Evolutionary conservation across 352 stramenopile species (phyloP).

Genomic region (Elongisporangium prolatum): DNA sequence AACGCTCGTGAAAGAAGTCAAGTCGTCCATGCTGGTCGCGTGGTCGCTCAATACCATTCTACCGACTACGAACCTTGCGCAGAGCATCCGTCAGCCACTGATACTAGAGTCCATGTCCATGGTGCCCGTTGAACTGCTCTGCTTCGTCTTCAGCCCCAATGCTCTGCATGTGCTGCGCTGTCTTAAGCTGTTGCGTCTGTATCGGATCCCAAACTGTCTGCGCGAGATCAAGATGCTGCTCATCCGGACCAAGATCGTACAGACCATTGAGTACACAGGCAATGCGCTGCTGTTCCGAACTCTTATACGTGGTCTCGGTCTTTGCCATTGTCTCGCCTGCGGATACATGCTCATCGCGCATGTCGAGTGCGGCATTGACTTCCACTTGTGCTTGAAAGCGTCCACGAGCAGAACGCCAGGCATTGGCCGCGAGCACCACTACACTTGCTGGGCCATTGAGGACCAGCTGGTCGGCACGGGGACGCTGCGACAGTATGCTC

Average conservation of each 20-base stretch:
- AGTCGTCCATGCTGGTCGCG: conserved; percentile 27
- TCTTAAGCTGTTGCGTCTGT: conserved; percentile 52
- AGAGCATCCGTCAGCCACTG: conserved; percentile 33
- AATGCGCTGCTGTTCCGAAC: conserved; percentile 53
- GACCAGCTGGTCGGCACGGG: conserved; percentile 49
- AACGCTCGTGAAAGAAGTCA: conserved; percentile 18
- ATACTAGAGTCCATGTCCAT: conserved; percentile 41
- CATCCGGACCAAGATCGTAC: conserved; percentile 27
- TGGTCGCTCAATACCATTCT: conserved; percentile 73
- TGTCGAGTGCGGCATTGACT: conserved; percentile 57
- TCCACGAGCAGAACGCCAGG: not conserved
- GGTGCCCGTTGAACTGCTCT: conserved; percentile 46
- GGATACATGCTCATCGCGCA: conserved; percentile 65
- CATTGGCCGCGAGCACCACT: conserved; percentile 2
- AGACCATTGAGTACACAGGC: conserved; percentile 51
- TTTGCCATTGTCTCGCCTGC: conserved; percentile 57
- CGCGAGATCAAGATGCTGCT: conserved; percentile 44
- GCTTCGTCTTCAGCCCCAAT: conserved; percentile 34
- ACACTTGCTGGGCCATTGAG: conserved; percentile 69
- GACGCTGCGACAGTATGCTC: conserved; percentile 40
- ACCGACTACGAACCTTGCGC: conserved; percentile 16
- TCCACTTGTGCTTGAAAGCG: conserved; percentile 40
- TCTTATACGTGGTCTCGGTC: conserved; percentile 31
- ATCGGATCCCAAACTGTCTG: conserved; percentile 40
- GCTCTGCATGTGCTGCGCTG: conserved; percentile 47